Percentiles rank a stretch among this genome's conserved stretches.
These are phyloP conservation scores for Rhizophora apiculata DNA, from an alignment of 345 rosid genomes.

Conservation along the genomic window DNA sequence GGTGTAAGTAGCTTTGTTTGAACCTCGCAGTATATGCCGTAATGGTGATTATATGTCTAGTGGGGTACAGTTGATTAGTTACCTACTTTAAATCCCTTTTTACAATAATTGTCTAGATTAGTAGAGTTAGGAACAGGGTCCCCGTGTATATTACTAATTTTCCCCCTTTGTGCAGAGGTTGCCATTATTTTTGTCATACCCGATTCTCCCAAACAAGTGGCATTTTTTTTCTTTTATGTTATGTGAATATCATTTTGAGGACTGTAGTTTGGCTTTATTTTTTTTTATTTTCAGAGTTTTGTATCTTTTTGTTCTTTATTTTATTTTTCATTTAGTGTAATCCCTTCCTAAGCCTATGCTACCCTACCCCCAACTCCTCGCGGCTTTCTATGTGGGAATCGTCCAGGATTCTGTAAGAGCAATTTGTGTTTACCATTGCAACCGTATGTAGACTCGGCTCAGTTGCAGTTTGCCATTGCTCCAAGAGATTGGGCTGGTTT, in stretches of 20 bases:
- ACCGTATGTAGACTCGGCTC: too few relatives aligned
- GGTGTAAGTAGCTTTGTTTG: constrained; percentile 1
- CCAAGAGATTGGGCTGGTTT: too few relatives aligned
- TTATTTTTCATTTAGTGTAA: too few relatives aligned
- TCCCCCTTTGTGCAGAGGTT: not conserved
- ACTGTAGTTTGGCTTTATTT: too few relatives aligned
- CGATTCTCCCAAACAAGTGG: not conserved
- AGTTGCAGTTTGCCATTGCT: too few relatives aligned
- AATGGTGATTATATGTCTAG: not conserved
- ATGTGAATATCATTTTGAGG: not conserved
- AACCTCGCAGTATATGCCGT: not conserved
- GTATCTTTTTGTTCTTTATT: not conserved
- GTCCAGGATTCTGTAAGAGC: too few relatives aligned
- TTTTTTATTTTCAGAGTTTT: not conserved
- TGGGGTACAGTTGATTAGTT: not conserved
- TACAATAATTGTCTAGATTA: not conserved
- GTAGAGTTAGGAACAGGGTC: not conserved
- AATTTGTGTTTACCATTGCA: too few relatives aligned
- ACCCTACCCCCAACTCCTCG: too few relatives aligned
- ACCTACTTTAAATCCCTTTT: not conserved
- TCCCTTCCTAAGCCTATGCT: too few relatives aligned
- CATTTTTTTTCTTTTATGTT: not conserved
- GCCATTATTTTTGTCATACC: not conserved
- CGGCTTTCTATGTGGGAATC: too few relatives aligned
- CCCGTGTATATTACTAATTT: not conserved